Conservation (phyloP, 768 basidiomycete species). For the Boletus tylopilopsis region DNA sequence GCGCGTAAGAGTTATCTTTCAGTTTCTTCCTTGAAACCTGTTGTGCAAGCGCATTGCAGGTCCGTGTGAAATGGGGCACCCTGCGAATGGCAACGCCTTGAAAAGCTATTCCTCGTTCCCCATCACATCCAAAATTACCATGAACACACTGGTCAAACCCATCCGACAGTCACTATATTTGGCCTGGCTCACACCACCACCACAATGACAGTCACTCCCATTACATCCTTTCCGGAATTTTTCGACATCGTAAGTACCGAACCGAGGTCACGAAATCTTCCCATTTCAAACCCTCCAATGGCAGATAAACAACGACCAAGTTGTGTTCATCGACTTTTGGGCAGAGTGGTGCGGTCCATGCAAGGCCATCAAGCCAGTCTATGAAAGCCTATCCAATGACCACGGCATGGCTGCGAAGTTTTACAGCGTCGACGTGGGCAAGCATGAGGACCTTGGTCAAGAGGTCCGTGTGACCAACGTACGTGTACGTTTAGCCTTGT, state of each 20-base stretch:
- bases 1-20: too few species aligned
- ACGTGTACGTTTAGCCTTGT: too few species aligned
- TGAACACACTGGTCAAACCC: too few species aligned
- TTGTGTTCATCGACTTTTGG: constrained; percentile 11
- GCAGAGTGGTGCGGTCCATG: constrained; percentile 9
- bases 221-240: constrained; percentile 6
- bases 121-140: too few species aligned
- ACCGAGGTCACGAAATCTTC: too few species aligned
- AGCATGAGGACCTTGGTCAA: constrained; percentile 7
- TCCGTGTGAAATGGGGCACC: too few species aligned
- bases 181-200: too few species aligned
- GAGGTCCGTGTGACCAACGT: constrained; percentile 5
- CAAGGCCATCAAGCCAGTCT: constrained; percentile 4
- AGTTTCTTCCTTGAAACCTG: too few species aligned
- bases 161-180: too few species aligned
- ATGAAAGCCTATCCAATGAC: constrained; percentile 1
- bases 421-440: constrained; percentile 33
- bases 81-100: too few species aligned
- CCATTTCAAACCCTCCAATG: neutral
- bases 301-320: neutral
- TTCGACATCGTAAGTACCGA: neutral
- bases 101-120: too few species aligned
- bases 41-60: too few species aligned
- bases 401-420: neutral
- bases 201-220: constrained; percentile 3